Evolutionary conservation across 2,329 filamentous ascomycete species (phyloP).

Genomic region (Emmonsiellopsis sp.): DNA sequence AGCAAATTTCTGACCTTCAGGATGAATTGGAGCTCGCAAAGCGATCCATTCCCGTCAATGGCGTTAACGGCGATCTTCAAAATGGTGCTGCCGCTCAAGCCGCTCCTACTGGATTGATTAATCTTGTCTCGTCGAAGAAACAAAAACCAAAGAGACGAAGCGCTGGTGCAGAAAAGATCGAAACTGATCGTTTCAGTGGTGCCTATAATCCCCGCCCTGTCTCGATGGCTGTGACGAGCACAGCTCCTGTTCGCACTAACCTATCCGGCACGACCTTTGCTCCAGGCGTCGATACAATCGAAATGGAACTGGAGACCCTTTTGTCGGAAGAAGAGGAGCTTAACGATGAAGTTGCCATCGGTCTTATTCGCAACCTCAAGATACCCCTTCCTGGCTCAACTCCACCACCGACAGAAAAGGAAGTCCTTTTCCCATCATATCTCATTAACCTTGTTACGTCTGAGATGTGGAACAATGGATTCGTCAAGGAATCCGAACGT

Average conservation of each 20-base stretch:
- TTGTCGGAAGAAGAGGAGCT: conserved; percentile 91
- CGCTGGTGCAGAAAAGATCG: conserved; percentile 74
- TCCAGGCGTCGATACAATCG: conserved; percentile 77
- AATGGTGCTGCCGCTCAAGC: conserved; percentile 53
- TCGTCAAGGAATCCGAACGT: conserved; percentile 97
- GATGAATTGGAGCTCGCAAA: conserved; percentile 86
- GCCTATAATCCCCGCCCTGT: conserved; percentile 91
- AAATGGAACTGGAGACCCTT: conserved; percentile 86
- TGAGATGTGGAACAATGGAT: conserved; percentile 99
- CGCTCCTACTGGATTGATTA: conserved; percentile 72
- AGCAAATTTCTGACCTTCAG: conserved; percentile 81
- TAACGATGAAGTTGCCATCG: conserved; percentile 95
- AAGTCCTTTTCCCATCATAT: conserved; percentile 96
- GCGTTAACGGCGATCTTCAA: conserved; percentile 48
- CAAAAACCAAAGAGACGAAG: conserved; percentile 74
- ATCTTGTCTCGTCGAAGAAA: conserved; percentile 93
- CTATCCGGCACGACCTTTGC: conserved; percentile 68
- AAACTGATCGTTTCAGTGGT: conserved; percentile 80
- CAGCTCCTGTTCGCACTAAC: conserved; percentile 47
- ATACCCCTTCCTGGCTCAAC: conserved; percentile 81
- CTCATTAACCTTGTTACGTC: conserved; percentile 98
- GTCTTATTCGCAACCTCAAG: conserved; percentile 90
- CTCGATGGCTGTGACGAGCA: conserved; percentile 75
- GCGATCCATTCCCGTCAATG: conserved; percentile 63
- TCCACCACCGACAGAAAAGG: conserved; percentile 91